These are phyloP conservation scores for Syzygium syzygioides DNA, from an alignment of 441 rosid species.

Conservation along the genomic window DNA sequence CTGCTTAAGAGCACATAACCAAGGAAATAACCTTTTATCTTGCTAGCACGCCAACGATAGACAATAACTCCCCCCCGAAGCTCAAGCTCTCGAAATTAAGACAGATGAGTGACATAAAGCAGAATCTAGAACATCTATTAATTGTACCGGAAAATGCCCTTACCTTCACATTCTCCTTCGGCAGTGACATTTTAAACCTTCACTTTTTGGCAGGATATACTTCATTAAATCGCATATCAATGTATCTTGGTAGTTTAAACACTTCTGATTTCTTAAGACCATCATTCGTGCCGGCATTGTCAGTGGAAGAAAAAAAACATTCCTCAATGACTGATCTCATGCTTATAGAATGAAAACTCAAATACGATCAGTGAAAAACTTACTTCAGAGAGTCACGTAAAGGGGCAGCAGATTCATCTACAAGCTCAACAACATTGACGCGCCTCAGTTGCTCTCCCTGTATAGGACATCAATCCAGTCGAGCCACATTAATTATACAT, in stretches of 20 bases:
- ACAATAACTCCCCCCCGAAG: no score
- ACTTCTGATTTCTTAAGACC: constrained; percentile 45
- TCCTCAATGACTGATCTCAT: no score
- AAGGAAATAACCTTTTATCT: background rate
- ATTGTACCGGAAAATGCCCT: background rate
- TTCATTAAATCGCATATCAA: constrained; percentile 67
- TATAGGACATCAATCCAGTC: constrained; percentile 5
- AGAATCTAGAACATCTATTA: background rate
- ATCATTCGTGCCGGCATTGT: constrained; percentile 26
- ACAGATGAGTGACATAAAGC: no score
- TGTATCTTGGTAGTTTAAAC: constrained; percentile 49
- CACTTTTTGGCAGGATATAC: constrained; percentile 75
- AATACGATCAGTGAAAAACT: no score
- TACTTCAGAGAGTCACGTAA: no score
- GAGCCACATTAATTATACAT: background rate
- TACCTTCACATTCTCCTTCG: constrained; percentile 74
- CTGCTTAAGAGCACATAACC: constrained; percentile 20
- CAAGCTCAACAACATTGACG: constrained; percentile 7
- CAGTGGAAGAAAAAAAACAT: background rate
- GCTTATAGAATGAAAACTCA: no score
- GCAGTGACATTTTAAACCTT: constrained; percentile 40
- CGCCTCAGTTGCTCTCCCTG: constrained; percentile 91
- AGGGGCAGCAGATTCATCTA: no score
- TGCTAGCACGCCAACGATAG: background rate
- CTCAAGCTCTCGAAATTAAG: no score